phyloP scores from a whole-genome alignment of 1,139 yeast genomes.

The Hansenula sp. region DNA sequence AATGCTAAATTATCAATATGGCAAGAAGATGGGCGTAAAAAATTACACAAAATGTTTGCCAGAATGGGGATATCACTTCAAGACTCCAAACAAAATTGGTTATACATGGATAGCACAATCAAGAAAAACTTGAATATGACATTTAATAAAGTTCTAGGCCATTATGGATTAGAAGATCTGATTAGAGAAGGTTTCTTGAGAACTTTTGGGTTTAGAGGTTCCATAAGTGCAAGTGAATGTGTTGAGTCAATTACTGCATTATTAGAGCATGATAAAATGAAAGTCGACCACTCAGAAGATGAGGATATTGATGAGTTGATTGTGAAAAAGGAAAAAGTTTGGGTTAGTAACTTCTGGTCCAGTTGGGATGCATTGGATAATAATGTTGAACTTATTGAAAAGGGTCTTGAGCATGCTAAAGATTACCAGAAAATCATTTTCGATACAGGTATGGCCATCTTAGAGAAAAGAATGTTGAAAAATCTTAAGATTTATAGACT shows the following conservation, averaged over 20 bases:
- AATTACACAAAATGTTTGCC: conserved; percentile 87
- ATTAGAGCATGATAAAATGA: conserved; percentile 54
- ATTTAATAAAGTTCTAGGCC: conserved; percentile 65
- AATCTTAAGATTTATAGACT: conserved; percentile 78
- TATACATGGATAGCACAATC: conserved; percentile 78
- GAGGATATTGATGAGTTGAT: conserved; percentile 42
- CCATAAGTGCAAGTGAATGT: conserved; percentile 88
- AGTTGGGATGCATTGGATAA: conserved; percentile 89
- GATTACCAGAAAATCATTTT: conserved; percentile 80
- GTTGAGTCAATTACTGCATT: conserved; percentile 86
- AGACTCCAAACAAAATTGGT: conserved; percentile 89
- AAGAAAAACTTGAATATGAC: conserved; percentile 71
- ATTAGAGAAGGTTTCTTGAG: conserved; percentile 84
- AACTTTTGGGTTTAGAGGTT: conserved; percentile 82
- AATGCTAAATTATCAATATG: conserved; percentile 84
- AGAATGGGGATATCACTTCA: conserved; percentile 92
- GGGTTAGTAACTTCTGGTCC: conserved; percentile 91
- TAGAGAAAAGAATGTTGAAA: conserved; percentile 78
- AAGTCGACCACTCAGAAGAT: conserved; percentile 29
- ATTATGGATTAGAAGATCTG: conserved; percentile 80
- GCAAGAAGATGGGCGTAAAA: conserved; percentile 89
- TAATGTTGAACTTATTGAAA: conserved; percentile 51
- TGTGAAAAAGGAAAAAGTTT: conserved; percentile 55
- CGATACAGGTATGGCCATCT: conserved; percentile 80
- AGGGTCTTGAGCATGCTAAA: conserved; percentile 81